A percentile compares a stretch with the other conserved stretches of the same genome.
Evolutionary conservation across 345 rosid species (phyloP).

Genomic region (Combretum micranthum): DNA sequence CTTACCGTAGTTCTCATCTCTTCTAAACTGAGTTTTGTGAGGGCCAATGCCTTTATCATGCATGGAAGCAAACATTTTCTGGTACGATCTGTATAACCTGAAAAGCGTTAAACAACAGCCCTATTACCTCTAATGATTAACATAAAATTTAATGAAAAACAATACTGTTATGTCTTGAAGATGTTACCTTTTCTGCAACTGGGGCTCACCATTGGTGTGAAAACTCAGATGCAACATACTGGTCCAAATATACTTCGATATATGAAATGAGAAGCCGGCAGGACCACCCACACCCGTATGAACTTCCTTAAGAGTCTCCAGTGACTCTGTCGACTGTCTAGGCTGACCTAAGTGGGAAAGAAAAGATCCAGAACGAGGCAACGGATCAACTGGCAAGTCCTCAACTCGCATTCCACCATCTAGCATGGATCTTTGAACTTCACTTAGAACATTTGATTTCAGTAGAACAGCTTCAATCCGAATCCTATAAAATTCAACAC

Average conservation of each 20-base stretch:
- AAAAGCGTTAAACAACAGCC: constrained; percentile 10
- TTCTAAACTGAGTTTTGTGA: constrained; percentile 95
- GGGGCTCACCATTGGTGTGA: constrained; percentile 68
- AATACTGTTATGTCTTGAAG: constrained; percentile 2
- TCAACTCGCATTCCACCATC: constrained; percentile 97
- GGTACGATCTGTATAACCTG: constrained; percentile 95
- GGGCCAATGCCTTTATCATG: constrained; percentile 77
- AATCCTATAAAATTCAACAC: constrained; percentile 37
- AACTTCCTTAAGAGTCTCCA: constrained; percentile 43
- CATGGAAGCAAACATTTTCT: constrained; percentile 80
- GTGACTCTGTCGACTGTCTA: constrained; percentile 34
- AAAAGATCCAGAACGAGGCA: constrained; percentile 43
- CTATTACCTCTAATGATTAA: constrained; percentile 4
- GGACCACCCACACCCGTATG: constrained; percentile 80
- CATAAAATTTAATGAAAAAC: constrained; percentile 1
- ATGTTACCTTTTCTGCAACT: constrained; percentile 71
- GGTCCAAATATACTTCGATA: constrained; percentile 96
- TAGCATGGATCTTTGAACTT: constrained; percentile 75
- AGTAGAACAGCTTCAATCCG: constrained; percentile 71
- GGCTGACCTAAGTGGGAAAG: constrained; percentile 37
- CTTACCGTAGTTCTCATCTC: constrained; percentile 87
- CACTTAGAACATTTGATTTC: constrained; percentile 81
- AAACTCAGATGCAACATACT: constrained; percentile 85
- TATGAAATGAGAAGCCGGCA: constrained; percentile 91
- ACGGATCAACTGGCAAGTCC: constrained; percentile 61